Evolutionary conservation across 352 stramenopile species (phyloP).

Genomic region (Globisporangium canariense): DNA sequence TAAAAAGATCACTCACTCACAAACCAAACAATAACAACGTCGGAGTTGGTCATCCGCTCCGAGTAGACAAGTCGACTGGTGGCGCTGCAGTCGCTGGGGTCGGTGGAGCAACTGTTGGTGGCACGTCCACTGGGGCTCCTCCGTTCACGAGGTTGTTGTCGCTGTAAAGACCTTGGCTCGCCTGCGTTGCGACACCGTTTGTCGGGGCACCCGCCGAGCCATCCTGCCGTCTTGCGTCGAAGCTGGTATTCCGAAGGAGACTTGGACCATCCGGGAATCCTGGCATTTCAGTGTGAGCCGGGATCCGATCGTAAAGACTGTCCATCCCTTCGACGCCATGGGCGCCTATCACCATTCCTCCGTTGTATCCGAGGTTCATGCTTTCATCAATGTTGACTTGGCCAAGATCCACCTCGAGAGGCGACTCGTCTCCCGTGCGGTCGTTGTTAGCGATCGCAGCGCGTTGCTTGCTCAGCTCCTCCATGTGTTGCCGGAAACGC

Average conservation of each 20-base stretch:
- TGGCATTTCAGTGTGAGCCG: not conserved
- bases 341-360: not conserved
- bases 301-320: not conserved
- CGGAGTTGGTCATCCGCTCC: conserved; percentile 15
- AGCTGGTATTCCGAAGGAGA: conserved; percentile 11
- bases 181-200: not conserved
- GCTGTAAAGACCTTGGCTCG: not conserved
- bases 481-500: conserved; percentile 78
- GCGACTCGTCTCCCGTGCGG: conserved; percentile 26
- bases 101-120: not conserved
- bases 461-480: conserved; percentile 79
- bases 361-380: conserved; percentile 9
- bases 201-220: not conserved
- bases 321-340: not conserved
- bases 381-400: conserved; percentile 17
- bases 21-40: conserved; percentile 18
- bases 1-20: conserved; percentile 22
- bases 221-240: conserved; percentile 9
- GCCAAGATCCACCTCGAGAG: conserved; percentile 11
- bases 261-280: conserved; percentile 1
- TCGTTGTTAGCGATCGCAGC: conserved; percentile 42
- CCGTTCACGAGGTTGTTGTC: not conserved
- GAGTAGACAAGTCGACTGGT: conserved; percentile 2
- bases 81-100: not conserved
- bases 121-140: not conserved